Evolutionary conservation across 139 green algal species (phyloP), one percentile per base, ranked within the genome.

Genomic region (Auxenochlorella pyrenoidosa): DNA sequence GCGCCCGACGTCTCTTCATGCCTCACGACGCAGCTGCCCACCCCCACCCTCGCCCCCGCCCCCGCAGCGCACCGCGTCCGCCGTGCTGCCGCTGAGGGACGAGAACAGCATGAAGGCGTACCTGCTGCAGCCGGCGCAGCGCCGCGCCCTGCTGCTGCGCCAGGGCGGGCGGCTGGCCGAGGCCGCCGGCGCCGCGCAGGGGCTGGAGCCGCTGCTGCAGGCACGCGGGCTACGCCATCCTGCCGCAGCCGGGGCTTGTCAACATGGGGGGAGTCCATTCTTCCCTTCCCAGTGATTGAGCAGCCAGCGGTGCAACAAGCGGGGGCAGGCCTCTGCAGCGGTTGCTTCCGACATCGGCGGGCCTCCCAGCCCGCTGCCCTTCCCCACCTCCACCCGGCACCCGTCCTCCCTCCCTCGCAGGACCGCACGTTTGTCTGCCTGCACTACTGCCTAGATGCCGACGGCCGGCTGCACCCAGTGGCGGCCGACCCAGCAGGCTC

Each of bases 351-450:
- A n/a, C n/a, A n/a, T n/a, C n/a, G n/a, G n/a, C n/a, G n/a, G n/a
- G n/a, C n/a, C n/a, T n/a, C n/a, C n/a, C n/a, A n/a, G n/a, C n/a
- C n/a, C n/a, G n/a, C n/a, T n/a, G n/a, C n/a, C n/a, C n/a, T 36
- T 1, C 66, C 66, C 66, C 30, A 16, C 15, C 34, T 12, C 38
- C 19, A 34, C 5, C 72, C 40, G 22, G 38, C 26, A 24, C 4
- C 75, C 6, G 15, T 34, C 13, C 71, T 0, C 5, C 21, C 26
- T 22, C 43, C 2, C 5, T 30, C 54, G 83, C 83, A 82, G 71
- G 88, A 92, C 72, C 88, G 89, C 75, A 54, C 34, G 38, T 92
- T 93, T 59, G 71, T 91, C 13, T 93, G 90, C 83, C 79, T 94
- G 70, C 91, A 94, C 68, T 94, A 85, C 40, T 44, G 40, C 30